phyloP scores from a whole-genome alignment of 352 stramenopile genomes.

The Phytopythium chamaehyphon region DNA sequence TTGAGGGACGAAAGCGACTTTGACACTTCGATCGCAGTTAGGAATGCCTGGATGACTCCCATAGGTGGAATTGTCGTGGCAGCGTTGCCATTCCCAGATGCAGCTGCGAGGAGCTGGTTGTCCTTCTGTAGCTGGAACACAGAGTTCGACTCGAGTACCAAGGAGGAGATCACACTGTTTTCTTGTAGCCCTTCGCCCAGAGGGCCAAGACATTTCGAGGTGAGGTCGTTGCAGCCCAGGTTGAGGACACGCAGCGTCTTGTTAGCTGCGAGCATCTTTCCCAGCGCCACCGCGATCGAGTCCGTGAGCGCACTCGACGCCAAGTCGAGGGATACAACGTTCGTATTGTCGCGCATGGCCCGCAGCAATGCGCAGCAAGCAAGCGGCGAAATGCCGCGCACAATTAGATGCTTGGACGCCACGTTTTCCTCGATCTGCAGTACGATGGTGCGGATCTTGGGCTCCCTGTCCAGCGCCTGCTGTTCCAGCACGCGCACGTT shows the following conservation, averaged over 20 bases:
- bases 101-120: neutral
- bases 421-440: conserved; percentile 47
- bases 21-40: conserved; percentile 26
- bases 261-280: conserved; percentile 58
- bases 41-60: conserved; percentile 33
- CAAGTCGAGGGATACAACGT: conserved; percentile 52
- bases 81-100: neutral
- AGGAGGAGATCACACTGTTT: conserved; percentile 46
- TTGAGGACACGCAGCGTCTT: conserved; percentile 45
- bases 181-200: conserved; percentile 33
- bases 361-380: conserved; percentile 52
- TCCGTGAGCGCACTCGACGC: conserved; percentile 55
- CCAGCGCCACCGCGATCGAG: conserved; percentile 25
- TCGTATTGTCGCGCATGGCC: conserved; percentile 53
- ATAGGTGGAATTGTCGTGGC: conserved; percentile 6
- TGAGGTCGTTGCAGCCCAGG: conserved; percentile 55
- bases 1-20: conserved; percentile 47
- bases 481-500: conserved; percentile 33
- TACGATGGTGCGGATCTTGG: conserved; percentile 44
- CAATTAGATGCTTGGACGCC: conserved; percentile 38
- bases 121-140: conserved; percentile 34
- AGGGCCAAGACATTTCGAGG: conserved; percentile 22
- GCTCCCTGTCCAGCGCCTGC: conserved; percentile 33
- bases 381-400: conserved; percentile 44
- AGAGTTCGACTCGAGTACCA: conserved; percentile 60